A percentile compares a stretch with the other conserved stretches of the same genome.
These are phyloP conservation scores for Torulaspora globosa DNA, from an alignment of 1,139 yeast species.

Conservation along the genomic window DNA sequence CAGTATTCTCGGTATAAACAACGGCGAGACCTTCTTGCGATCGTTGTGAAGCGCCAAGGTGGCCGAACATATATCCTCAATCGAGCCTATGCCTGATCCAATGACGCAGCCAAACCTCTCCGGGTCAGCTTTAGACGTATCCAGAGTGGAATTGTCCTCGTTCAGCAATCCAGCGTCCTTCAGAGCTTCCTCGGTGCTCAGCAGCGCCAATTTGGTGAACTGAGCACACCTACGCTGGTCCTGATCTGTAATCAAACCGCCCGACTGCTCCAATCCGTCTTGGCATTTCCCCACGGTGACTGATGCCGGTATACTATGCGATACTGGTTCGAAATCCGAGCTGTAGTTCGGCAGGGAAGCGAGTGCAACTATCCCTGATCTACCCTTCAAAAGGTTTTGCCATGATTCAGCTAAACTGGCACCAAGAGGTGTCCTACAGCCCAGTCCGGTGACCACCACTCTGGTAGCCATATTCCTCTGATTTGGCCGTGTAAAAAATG, in stretches of 20 bases:
- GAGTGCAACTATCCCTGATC: conserved; percentile 56
- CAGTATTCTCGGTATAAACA: conserved; percentile 77
- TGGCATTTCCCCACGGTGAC: conserved; percentile 43
- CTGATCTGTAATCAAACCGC: conserved; percentile 25
- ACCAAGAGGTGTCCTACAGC: conserved; percentile 82
- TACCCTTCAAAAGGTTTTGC: conserved; percentile 47
- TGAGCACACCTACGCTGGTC: conserved; percentile 56
- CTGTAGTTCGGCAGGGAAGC: conserved; percentile 46
- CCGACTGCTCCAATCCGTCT: conserved; percentile 34
- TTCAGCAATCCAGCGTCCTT: conserved; percentile 48
- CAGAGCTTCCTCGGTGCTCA: conserved; percentile 75
- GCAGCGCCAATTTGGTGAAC: conserved; percentile 75
- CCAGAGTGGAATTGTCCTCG: conserved; percentile 7
- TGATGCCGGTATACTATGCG: conserved; percentile 53
- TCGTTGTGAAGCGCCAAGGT: conserved; percentile 54
- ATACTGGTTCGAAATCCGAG: conserved; percentile 42
- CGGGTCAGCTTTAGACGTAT: conserved; percentile 36
- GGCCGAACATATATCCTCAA: conserved; percentile 66
- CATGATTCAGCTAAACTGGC: conserved; percentile 56
- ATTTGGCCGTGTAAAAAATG: not conserved
- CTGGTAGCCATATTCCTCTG: conserved; percentile 36
- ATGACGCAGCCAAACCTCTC: conserved; percentile 63
- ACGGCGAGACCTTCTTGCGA: conserved; percentile 72
- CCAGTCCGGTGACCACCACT: conserved; percentile 91
- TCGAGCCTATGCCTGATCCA: conserved; percentile 92